Conservation (phyloP, 768 basidiomycete genomes). For the Cubamyces sp. region DNA sequence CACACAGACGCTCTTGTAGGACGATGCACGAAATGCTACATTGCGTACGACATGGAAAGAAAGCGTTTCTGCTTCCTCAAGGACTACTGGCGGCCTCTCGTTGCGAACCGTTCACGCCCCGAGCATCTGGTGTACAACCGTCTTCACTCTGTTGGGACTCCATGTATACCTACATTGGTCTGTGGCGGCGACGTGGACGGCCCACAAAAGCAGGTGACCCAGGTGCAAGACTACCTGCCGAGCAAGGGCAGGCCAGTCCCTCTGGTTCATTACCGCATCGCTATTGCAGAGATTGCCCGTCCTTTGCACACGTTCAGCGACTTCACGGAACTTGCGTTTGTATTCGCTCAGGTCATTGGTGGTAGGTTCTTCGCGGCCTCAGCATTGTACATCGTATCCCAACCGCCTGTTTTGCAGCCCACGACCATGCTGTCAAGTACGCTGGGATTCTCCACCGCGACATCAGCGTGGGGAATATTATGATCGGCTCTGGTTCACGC, state of each 20-base stretch:
- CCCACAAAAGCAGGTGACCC: background rate
- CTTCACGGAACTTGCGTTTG: too few species aligned
- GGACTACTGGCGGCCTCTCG: slow-evolving; percentile 19
- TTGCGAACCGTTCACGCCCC: background rate
- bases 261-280: slow-evolving; percentile 16
- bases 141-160: background rate
- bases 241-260: background rate
- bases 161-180: slow-evolving; percentile 5
- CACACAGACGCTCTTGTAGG: slow-evolving; percentile 4
- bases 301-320: too few species aligned
- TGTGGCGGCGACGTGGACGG: slow-evolving; percentile 20
- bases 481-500: too few species aligned
- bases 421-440: too few species aligned
- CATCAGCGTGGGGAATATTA: background rate
- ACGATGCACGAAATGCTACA: slow-evolving; percentile 10
- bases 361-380: too few species aligned
- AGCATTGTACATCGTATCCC: too few species aligned
- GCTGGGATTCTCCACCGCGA: background rate
- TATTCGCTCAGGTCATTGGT: too few species aligned
- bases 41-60: slow-evolving; percentile 2
- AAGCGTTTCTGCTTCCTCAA: slow-evolving; percentile 16
- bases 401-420: too few species aligned
- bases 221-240: background rate
- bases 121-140: slow-evolving; percentile 17
- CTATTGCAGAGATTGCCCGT: background rate